Evolutionary conservation across 352 stramenopile genomes (phyloP), one percentile per base, ranked within the genome.

Genomic region (Phytophthora melonis): DNA sequence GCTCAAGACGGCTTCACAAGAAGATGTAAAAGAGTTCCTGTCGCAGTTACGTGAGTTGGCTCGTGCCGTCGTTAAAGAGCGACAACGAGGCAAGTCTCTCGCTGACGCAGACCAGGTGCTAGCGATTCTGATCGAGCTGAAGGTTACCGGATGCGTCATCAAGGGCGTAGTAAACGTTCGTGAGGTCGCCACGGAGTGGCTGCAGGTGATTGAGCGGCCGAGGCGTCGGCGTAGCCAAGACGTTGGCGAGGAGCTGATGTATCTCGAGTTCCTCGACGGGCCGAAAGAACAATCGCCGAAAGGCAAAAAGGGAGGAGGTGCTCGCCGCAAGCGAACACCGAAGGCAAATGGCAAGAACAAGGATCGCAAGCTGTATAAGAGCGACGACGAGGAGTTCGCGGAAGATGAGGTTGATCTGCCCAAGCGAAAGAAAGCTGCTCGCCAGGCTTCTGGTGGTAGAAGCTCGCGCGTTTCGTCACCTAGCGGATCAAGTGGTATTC

Each of bases 41-140:
- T 81, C 72, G 1, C 81, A 97, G 58, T 62, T 97, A 19, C 86
- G 89, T 23, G 87, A 94, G 25, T 67, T 97, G 11, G 88, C 89
- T 47, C 90, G 88, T 34, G 85, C 87, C 19, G 81, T 97, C 58
- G 90, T 97, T 16, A 87, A 93, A 57, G 88, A 97, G 74, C 87
- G 90, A 10, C 90, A 97, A 67, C 89, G 90, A 65, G 92, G 91
- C 59, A 90, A 90, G 3, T 91, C 90, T 34, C 79, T 96, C 45
- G 86, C 83, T 18, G 90, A 97, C 66, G 89, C 89, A 0, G 90
- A 97, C 58, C 89, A 96, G 67, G 85, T 97, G 9, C 77, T 97
- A 72, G 87, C 89, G 10, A 96, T 97, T 66, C 64, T 97, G 34
- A 95, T 97, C 68, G 90, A 97, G 59, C 75, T 97, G 16, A 97